phyloP scores from a whole-genome alignment of 805 yeast genomes.

The Saturnispora quitensis region DNA sequence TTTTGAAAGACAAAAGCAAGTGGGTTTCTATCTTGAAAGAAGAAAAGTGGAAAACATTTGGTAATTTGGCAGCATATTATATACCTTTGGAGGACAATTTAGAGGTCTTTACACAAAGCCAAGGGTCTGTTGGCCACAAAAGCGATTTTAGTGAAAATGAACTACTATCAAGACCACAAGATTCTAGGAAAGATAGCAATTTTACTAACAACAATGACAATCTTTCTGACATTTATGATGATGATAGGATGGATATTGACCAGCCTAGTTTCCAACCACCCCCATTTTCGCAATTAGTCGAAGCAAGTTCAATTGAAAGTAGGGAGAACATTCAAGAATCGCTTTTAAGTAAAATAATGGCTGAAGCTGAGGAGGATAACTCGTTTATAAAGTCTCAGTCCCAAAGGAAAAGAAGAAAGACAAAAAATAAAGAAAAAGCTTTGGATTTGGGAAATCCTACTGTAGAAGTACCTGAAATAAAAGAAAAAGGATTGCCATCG shows the following conservation, averaged over 20 bases:
- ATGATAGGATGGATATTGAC: background rate
- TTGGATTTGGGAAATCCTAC: background rate
- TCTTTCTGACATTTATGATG: background rate
- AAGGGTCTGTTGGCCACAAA: background rate
- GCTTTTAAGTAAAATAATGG: conserved; percentile 1
- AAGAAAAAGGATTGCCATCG: background rate
- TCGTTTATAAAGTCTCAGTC: background rate
- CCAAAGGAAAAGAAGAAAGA: conserved; percentile 1
- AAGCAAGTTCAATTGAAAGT: background rate
- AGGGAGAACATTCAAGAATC: background rate
- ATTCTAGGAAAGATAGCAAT: background rate
- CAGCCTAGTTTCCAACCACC: background rate
- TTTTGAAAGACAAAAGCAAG: background rate
- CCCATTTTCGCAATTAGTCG: background rate
- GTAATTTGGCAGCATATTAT: conserved; percentile 3
- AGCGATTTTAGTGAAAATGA: background rate
- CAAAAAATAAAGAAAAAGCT: background rate
- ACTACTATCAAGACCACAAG: background rate
- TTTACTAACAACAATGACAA: background rate
- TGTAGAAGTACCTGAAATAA: background rate
- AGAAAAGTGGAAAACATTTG: conserved; percentile 7
- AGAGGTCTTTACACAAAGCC: background rate
- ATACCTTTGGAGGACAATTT: background rate
- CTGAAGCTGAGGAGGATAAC: conserved; percentile 1
- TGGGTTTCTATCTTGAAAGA: conserved; percentile 5